A percentile compares a stretch with the other conserved stretches of the same genome.
These are phyloP conservation scores for Hygrocybe coccinea DNA, from an alignment of 768 basidiomycete species.

Conservation along the genomic window DNA sequence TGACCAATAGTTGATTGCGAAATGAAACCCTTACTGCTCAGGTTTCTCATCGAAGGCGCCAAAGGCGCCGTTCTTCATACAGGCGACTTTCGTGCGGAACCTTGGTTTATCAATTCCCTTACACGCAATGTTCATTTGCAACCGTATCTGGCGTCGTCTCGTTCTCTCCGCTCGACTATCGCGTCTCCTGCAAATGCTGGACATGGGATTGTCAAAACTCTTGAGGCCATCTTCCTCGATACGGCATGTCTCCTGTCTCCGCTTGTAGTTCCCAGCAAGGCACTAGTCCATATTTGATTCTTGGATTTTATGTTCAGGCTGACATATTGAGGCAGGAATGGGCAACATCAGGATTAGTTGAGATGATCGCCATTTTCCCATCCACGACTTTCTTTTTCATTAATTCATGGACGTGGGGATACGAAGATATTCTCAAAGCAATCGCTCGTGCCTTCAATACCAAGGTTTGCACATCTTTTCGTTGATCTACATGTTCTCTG, in stretches of 20 bases:
- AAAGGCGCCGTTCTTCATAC: slow-evolving; percentile 80
- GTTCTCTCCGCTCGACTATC: background rate
- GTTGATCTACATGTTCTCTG: background rate
- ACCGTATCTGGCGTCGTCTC: slow-evolving; percentile 52
- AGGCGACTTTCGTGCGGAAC: slow-evolving; percentile 88
- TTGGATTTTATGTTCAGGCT: background rate
- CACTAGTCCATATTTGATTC: slow-evolving; percentile 14
- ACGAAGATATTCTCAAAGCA: slow-evolving; percentile 84
- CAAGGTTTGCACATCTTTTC: slow-evolving; percentile 37
- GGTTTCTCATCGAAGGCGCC: slow-evolving; percentile 78
- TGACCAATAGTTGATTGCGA: background rate
- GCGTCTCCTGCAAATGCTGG: background rate
- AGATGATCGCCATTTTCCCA: slow-evolving; percentile 67
- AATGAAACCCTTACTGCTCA: no score
- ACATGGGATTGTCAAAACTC: slow-evolving; percentile 33
- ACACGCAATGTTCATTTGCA: slow-evolving; percentile 66
- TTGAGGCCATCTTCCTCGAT: slow-evolving; percentile 81
- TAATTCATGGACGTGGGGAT: slow-evolving; percentile 95
- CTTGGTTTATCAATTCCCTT: slow-evolving; percentile 67
- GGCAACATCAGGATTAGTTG: slow-evolving; percentile 61
- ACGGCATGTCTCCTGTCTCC: slow-evolving; percentile 62
- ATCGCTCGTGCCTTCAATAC: slow-evolving; percentile 62
- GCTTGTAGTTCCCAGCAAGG: slow-evolving; percentile 57
- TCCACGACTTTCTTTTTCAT: slow-evolving; percentile 73
- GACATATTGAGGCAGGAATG: slow-evolving; percentile 42